These are phyloP conservation scores for Pontederia crassipes DNA, from an alignment of 176 grass and related monocot genomes.

Conservation along the genomic window DNA sequence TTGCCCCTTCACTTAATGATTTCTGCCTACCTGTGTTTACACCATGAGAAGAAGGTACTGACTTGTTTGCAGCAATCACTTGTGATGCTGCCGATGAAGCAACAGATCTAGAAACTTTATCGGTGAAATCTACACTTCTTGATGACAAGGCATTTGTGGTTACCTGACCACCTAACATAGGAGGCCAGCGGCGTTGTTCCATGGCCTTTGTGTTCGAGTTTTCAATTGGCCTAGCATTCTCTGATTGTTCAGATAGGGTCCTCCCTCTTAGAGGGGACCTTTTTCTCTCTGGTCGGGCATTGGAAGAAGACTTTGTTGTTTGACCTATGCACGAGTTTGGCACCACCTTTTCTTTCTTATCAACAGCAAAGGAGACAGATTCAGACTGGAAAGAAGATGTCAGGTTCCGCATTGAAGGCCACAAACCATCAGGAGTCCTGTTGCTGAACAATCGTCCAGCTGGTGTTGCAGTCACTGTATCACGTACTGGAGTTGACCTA, in stretches of 20 bases:
- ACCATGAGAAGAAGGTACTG: conserved; percentile 20
- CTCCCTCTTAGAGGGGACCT: conserved; percentile 61
- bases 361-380: conserved; percentile 22
- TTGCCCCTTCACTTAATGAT: conserved; percentile 27
- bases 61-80: conserved; percentile 48
- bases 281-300: conserved; percentile 37
- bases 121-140: conserved; percentile 32
- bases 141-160: conserved; percentile 26
- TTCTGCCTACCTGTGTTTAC: conserved; percentile 19
- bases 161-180: conserved; percentile 48
- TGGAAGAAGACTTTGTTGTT: conserved; percentile 14
- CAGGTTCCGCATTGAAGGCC: conserved; percentile 79
- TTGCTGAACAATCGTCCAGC: conserved; percentile 23
- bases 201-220: conserved; percentile 49
- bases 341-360: conserved; percentile 26
- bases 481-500: conserved; percentile 46
- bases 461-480: conserved; percentile 34
- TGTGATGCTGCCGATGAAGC: conserved; percentile 21
- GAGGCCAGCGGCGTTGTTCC: conserved; percentile 78
- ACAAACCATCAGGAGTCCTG: conserved; percentile 59
- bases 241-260: conserved; percentile 44
- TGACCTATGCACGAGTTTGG: conserved; percentile 24
- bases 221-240: conserved; percentile 31
- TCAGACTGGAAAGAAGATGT: conserved; percentile 67
- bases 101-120: conserved; percentile 30